phyloP scores from a whole-genome alignment of 306 rosid species.

The Parietaria judaica region DNA sequence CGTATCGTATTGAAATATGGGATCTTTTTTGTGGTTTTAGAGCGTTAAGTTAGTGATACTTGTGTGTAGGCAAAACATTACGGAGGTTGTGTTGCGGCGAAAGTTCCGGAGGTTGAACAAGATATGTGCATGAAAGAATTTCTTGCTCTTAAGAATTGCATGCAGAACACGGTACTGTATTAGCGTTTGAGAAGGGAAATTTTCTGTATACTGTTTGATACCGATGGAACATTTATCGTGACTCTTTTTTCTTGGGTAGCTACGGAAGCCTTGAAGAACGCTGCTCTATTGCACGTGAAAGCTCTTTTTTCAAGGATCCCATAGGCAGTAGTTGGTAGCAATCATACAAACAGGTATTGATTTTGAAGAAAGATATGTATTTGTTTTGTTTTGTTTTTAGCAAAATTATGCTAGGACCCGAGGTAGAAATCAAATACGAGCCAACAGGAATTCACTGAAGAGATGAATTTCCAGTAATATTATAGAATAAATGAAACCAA shows the following conservation, averaged over 20 bases:
- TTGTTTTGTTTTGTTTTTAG: neutral
- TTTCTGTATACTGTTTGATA: constrained; percentile 4
- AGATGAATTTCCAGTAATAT: too few species aligned
- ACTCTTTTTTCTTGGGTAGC: constrained; percentile 33
- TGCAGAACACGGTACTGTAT: constrained; percentile 63
- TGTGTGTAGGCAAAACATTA: constrained; percentile 63
- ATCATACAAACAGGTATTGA: constrained; percentile 20
- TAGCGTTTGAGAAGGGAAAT: constrained; percentile 9
- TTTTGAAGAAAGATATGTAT: constrained; percentile 11
- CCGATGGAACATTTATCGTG: constrained; percentile 11
- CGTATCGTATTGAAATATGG: too few species aligned
- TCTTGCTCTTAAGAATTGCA: constrained; percentile 69
- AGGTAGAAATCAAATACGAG: too few species aligned
- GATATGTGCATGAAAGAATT: constrained; percentile 83
- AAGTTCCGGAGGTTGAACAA: constrained; percentile 86
- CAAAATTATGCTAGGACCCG: neutral
- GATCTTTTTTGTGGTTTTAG: neutral
- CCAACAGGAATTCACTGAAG: too few species aligned
- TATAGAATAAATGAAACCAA: too few species aligned
- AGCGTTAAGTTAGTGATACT: constrained; percentile 20
- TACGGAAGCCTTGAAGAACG: constrained; percentile 45
- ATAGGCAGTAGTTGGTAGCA: constrained; percentile 17
- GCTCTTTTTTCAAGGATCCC: constrained; percentile 16
- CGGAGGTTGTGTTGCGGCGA: constrained; percentile 80
- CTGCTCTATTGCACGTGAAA: constrained; percentile 9